phyloP scores from a whole-genome alignment of 2,329 filamentous ascomycete genomes.

The Aspergillus tamarii region DNA sequence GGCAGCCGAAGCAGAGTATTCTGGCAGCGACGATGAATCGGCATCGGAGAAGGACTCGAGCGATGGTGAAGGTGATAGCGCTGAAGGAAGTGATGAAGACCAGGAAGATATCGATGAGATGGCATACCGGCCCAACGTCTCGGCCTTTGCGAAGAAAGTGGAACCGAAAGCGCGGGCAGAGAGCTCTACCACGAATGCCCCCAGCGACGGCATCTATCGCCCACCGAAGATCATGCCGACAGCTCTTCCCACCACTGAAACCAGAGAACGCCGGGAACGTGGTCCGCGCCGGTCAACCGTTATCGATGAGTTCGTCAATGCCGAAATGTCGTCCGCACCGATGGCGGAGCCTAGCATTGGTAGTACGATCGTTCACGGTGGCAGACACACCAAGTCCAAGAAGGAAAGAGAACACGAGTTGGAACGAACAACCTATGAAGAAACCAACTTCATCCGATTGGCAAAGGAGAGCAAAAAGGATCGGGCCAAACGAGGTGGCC shows the following conservation, averaged over 20 bases:
- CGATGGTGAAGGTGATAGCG: constrained; percentile 32
- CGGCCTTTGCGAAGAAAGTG: constrained; percentile 46
- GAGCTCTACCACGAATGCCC: constrained; percentile 33
- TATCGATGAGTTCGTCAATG: constrained; percentile 87
- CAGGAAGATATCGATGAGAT: constrained; percentile 60
- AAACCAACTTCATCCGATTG: constrained; percentile 85
- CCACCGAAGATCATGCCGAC: constrained; percentile 88
- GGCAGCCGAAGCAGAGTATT: constrained; percentile 31
- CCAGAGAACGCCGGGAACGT: constrained; percentile 61
- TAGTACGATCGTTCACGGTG: constrained; percentile 79
- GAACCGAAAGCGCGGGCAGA: constrained; percentile 38
- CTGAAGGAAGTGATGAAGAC: constrained; percentile 41
- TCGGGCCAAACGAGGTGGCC: constrained; percentile 61
- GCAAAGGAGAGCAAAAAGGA: constrained; percentile 90
- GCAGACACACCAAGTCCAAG: constrained; percentile 76
- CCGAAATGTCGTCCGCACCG: constrained; percentile 81
- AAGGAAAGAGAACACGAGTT: constrained; percentile 75
- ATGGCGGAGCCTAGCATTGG: constrained; percentile 88
- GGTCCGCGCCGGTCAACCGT: constrained; percentile 75
- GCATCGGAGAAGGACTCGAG: constrained; percentile 29
- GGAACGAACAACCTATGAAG: constrained; percentile 84
- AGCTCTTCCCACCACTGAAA: constrained; percentile 71
- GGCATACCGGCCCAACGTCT: constrained; percentile 64
- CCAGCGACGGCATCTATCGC: constrained; percentile 74
- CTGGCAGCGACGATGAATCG: constrained; percentile 32